phyloP scores from a whole-genome alignment of 805 yeast species.

The Lipomyces chichibuensis region DNA sequence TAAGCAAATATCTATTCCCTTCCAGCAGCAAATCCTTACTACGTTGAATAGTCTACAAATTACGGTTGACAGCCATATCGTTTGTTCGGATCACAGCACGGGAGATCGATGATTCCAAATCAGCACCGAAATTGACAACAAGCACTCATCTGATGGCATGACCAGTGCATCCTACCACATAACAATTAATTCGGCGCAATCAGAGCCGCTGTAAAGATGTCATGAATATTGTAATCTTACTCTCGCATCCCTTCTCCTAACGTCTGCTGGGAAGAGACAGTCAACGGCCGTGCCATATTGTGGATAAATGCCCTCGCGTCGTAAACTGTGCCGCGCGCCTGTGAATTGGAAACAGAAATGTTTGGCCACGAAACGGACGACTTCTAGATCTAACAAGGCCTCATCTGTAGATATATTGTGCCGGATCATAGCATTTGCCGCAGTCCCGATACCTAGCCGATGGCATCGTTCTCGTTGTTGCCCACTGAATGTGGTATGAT shows the following conservation, averaged over 20 bases:
- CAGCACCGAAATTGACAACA: slow-evolving; percentile 32
- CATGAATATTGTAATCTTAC: slow-evolving; percentile 33
- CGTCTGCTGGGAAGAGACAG: neutral
- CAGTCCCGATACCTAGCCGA: slow-evolving; percentile 32
- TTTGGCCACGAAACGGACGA: slow-evolving; percentile 23
- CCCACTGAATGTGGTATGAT: slow-evolving; percentile 25
- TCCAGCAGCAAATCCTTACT: too few relatives aligned
- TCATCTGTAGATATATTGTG: slow-evolving; percentile 23
- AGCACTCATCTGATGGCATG: slow-evolving; percentile 29
- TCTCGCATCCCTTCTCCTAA: slow-evolving; percentile 6
- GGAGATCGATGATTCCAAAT: slow-evolving; percentile 9
- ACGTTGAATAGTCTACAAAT: too few relatives aligned
- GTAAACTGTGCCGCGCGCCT: slow-evolving; percentile 14
- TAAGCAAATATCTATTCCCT: too few relatives aligned
- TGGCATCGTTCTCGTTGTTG: slow-evolving; percentile 1
- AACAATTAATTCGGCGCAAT: slow-evolving; percentile 26
- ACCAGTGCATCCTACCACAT: slow-evolving; percentile 26
- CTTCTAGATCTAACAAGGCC: slow-evolving; percentile 29
- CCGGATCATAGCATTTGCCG: slow-evolving; percentile 24
- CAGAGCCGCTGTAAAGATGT: slow-evolving; percentile 33
- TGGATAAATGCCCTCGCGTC: slow-evolving; percentile 19
- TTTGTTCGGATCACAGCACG: slow-evolving; percentile 19
- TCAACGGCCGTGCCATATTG: neutral
- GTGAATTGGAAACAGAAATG: slow-evolving; percentile 21
- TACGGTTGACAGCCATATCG: too few relatives aligned